These are phyloP conservation scores for Dendrostoma leiphaemia DNA, from an alignment of 2,329 filamentous ascomycete species.

Conservation along the genomic window DNA sequence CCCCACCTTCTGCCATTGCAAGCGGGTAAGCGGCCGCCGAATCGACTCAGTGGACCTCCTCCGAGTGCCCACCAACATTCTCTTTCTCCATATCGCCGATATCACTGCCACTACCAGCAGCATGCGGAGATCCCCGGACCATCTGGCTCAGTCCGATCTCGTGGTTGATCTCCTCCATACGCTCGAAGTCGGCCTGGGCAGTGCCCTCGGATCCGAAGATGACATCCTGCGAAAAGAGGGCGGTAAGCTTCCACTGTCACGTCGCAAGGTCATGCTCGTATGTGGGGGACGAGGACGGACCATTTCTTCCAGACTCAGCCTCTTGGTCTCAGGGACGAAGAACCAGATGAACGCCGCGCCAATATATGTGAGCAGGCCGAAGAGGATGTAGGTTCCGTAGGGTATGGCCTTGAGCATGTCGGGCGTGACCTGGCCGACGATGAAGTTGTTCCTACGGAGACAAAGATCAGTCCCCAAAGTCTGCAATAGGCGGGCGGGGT, in stretches of 20 bases:
- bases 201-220: constrained; percentile 67
- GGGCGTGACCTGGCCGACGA: constrained; percentile 68
- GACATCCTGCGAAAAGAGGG: constrained; percentile 45
- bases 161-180: constrained; percentile 70
- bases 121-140: constrained; percentile 27
- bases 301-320: constrained; percentile 64
- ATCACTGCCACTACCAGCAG: constrained; percentile 20
- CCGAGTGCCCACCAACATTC: constrained; percentile 17
- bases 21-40: no score
- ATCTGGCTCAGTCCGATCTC: constrained; percentile 62
- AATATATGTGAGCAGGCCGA: constrained; percentile 61
- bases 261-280: neutral
- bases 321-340: constrained; percentile 64
- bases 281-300: constrained; percentile 29
- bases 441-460: constrained; percentile 47
- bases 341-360: constrained; percentile 63
- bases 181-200: constrained; percentile 63
- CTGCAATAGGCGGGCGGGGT: no score
- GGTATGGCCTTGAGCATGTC: constrained; percentile 63
- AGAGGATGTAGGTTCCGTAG: constrained; percentile 72
- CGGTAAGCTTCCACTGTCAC: neutral
- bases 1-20: no score
- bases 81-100: constrained; percentile 24
- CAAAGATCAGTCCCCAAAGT: no score
- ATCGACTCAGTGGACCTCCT: neutral